Percentiles rank a stretch among this genome's conserved stretches.
These are phyloP conservation scores for Perkinsela sp. DNA, from an alignment of 208 protist genomes.

Conservation along the genomic window DNA sequence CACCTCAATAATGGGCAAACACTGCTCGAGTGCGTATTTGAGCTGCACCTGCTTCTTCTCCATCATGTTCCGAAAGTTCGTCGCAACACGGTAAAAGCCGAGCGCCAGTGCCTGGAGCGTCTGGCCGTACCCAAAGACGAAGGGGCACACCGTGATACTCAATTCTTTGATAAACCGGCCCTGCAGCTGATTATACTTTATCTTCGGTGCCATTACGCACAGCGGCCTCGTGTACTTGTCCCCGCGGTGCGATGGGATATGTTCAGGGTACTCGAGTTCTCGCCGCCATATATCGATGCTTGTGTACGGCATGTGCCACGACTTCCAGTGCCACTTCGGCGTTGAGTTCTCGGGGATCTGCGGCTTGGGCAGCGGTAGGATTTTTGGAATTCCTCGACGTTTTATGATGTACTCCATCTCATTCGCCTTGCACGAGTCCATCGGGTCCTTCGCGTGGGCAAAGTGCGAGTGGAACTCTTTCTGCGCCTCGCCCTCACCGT, in stretches of 20 bases:
- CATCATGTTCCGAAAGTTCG: slow-evolving; percentile 22
- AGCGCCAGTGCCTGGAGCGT: slow-evolving; percentile 40
- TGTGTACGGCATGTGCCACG: slow-evolving; percentile 46
- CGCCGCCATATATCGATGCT: slow-evolving; percentile 47
- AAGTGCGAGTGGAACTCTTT: slow-evolving; percentile 59
- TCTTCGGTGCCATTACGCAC: slow-evolving; percentile 37
- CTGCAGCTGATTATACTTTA: slow-evolving; percentile 36
- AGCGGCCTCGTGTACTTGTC: slow-evolving; percentile 30
- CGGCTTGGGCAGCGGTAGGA: slow-evolving; percentile 39
- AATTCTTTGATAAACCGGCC: slow-evolving; percentile 65
- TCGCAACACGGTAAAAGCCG: slow-evolving; percentile 50
- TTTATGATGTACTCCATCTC: slow-evolving; percentile 47
- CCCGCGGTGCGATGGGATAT: slow-evolving; percentile 44
- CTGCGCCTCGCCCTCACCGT: slow-evolving; percentile 41
- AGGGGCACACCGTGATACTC: slow-evolving; percentile 37
- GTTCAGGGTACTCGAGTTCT: slow-evolving; percentile 58
- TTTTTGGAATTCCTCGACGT: slow-evolving; percentile 21
- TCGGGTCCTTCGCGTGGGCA: slow-evolving; percentile 52
- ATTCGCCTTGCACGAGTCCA: slow-evolving; percentile 49
- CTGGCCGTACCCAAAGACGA: slow-evolving; percentile 49
- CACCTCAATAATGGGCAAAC: slow-evolving; percentile 56
- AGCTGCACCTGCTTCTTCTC: slow-evolving; percentile 37
- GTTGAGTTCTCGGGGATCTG: slow-evolving; percentile 28
- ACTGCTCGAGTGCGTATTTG: slow-evolving; percentile 44
- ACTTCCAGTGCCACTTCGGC: slow-evolving; percentile 61